Evolutionary conservation across 257 asterid species (phyloP).

Genomic region (Rhazya stricta): DNA sequence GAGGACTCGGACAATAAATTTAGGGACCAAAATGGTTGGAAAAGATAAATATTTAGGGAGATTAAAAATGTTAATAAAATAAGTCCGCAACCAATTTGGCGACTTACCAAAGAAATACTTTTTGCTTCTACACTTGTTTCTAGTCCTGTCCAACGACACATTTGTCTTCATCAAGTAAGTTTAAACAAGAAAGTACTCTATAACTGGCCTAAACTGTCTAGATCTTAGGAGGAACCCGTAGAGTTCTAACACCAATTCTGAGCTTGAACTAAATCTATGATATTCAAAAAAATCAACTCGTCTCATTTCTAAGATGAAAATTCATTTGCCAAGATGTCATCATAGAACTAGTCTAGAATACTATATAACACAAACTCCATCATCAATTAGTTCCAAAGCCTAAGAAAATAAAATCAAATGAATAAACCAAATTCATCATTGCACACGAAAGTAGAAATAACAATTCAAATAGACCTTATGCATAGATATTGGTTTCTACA

Average conservation of each 20-base stretch:
- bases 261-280: background rate
- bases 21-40: background rate
- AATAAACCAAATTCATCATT: background rate
- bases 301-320: background rate
- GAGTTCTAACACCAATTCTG: background rate
- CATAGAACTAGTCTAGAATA: no score
- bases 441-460: background rate
- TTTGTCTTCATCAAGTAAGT: background rate
- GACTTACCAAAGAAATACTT: no score
- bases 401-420: background rate
- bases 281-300: background rate
- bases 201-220: background rate
- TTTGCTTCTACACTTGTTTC: background rate
- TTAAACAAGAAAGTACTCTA: background rate
- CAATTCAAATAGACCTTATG: background rate
- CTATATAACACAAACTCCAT: background rate
- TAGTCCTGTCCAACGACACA: no score
- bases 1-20: background rate
- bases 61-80: no score
- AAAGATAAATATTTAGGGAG: background rate
- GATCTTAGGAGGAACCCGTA: background rate
- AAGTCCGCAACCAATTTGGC: no score
- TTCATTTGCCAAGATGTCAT: background rate
- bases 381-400: background rate
- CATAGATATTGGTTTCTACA: background rate